Evolutionary conservation across 1,284 basidiomycete species (phyloP), one percentile per base, ranked within the genome.

Genomic region (Mycena sp.): DNA sequence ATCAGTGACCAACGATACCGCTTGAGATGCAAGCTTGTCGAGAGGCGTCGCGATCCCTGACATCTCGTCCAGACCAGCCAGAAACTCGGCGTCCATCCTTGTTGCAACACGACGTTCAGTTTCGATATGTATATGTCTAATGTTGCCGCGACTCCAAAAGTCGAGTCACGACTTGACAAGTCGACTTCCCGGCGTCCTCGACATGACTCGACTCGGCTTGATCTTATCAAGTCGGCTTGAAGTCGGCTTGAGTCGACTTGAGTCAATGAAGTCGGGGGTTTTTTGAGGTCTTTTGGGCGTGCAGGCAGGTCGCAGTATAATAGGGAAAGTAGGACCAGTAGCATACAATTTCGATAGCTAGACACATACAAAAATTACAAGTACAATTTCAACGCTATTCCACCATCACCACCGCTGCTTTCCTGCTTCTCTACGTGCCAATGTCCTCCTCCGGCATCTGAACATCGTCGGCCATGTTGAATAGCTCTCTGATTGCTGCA

Each of bases 41-140:
- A 78, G 66, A 2, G 67, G 72, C 41, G 72, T 70, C 21, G 50
- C 62, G 7, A 61, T n/a, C n/a, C n/a, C 67, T 25, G 59, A 37
- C 3, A 72, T 17, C 9, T 54, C 67, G 28, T 73, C 67, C 6
- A 81, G 63, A 38, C 70, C 59, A 0, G 60, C 37, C 9, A 82
- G 55, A 57, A 81, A 81, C 4, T 75, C 63, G 0, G 63, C 57
- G 54, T 81, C 78, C 17, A 12, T 59, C 4, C 70, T 60, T 0
- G 32, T 26, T 29, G 63, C 12, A 30, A 65, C 14, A 44, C 62
- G 25, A n/a, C n/a, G n/a, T n/a, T n/a, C n/a, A n/a, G n/a, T n/a
- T n/a, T n/a, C n/a, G n/a, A n/a, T n/a, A n/a, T n/a, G n/a, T n/a
- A n/a, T n/a, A n/a, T n/a, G n/a, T n/a, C 32, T 35, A 35, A 35